Evolutionary conservation across 495 filamentous ascomycete genomes (phyloP).

Genomic region (Aspergillus taichungensis): DNA sequence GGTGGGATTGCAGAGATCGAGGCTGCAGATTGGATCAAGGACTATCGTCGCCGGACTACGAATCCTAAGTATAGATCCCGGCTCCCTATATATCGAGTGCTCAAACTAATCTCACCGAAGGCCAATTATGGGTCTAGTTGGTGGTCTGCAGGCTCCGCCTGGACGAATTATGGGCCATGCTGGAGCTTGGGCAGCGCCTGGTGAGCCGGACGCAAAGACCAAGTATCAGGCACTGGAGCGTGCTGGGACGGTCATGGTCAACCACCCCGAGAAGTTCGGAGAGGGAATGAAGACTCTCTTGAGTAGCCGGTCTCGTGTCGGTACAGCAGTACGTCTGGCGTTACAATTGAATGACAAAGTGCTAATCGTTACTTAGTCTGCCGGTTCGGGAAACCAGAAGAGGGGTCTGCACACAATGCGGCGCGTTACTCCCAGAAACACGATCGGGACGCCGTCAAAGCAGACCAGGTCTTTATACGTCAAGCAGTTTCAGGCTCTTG

Average conservation of each 20-base stretch:
- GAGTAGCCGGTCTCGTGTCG: conserved; percentile 13
- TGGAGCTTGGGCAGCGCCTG: conserved; percentile 63
- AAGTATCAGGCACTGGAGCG: conserved; percentile 63
- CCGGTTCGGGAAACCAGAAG: conserved; percentile 20
- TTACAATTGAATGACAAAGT: not conserved
- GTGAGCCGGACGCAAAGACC: conserved; percentile 53
- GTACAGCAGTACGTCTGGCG: conserved; percentile 19
- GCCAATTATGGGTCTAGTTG: conserved; percentile 73
- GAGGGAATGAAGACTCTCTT: conserved; percentile 56
- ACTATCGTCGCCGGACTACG: conserved; percentile 48
- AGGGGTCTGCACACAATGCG: conserved; percentile 46
- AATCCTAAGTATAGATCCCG: conserved; percentile 58
- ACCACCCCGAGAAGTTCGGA: conserved; percentile 77
- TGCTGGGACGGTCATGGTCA: conserved; percentile 66
- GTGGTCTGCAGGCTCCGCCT: conserved; percentile 54
- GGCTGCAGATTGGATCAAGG: conserved; percentile 70
- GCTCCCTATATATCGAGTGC: not conserved
- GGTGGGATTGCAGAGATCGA: conserved; percentile 76
- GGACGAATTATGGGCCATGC: conserved; percentile 85
- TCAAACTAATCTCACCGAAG: conserved; percentile 25
- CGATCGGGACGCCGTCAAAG: not conserved
- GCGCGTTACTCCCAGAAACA: conserved; percentile 13
- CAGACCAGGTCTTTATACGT: conserved; percentile 54
- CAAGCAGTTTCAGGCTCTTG: conserved; percentile 45
- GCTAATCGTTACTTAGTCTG: conserved; percentile 15